These are phyloP conservation scores for Beta lomatogona DNA, from an alignment of 179 eudicot genomes.

Conservation along the genomic window DNA sequence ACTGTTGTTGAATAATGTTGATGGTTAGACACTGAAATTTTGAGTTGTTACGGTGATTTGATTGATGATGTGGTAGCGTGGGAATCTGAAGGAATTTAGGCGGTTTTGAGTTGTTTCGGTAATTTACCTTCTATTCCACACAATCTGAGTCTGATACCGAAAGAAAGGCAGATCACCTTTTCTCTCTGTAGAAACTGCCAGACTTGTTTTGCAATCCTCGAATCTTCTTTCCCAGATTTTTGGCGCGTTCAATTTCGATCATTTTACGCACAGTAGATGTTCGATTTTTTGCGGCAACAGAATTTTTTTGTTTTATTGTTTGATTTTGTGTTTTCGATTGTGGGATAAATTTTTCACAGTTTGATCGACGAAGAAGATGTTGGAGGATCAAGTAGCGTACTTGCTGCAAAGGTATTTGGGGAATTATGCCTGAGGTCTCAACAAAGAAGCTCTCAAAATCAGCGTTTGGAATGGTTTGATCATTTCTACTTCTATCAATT, in stretches of 20 bases:
- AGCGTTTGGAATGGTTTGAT: constrained; percentile 92
- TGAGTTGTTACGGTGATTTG: too few relatives aligned
- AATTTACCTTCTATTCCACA: not conserved
- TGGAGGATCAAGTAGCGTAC: constrained; percentile 96
- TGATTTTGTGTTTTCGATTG: not conserved
- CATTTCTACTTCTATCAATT: not conserved
- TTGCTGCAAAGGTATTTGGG: constrained; percentile 93
- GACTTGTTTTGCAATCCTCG: constrained; percentile 32
- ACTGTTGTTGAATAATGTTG: too few relatives aligned
- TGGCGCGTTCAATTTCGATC: not conserved
- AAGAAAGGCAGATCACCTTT: not conserved
- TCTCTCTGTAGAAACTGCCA: constrained; percentile 3
- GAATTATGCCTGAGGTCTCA: constrained; percentile 88
- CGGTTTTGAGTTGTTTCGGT: too few relatives aligned
- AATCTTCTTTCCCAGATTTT: constrained; percentile 25
- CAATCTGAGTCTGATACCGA: not conserved
- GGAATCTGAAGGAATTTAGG: too few relatives aligned
- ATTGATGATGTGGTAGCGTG: too few relatives aligned
- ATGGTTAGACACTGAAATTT: too few relatives aligned
- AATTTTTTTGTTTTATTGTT: not conserved
- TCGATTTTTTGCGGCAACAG: constrained; percentile 17
- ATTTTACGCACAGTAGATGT: not conserved
- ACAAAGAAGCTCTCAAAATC: constrained; percentile 93
- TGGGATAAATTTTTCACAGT: not conserved
- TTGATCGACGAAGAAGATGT: constrained; percentile 49